Evolutionary conservation across 2,329 filamentous ascomycete species (phyloP).

Genomic region (Paraphoma chrysanthemicola): DNA sequence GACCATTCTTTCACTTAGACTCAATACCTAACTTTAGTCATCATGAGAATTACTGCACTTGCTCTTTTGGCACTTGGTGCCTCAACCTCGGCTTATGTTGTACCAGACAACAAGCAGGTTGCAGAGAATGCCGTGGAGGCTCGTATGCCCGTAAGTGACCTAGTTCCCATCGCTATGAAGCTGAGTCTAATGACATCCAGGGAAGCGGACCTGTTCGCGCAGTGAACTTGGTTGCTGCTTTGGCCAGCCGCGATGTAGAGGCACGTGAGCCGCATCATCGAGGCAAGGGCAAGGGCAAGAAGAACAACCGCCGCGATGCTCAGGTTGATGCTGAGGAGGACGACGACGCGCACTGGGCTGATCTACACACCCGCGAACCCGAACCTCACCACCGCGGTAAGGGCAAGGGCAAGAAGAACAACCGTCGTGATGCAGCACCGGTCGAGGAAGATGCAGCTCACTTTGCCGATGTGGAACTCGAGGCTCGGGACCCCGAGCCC

Average conservation of each 20-base stretch:
- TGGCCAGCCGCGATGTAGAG: slow-evolving; percentile 23
- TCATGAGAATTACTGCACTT: slow-evolving; percentile 39
- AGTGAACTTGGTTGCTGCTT: slow-evolving; percentile 28
- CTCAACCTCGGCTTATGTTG: slow-evolving; percentile 40
- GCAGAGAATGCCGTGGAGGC: slow-evolving; percentile 32
- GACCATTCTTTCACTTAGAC: slow-evolving; percentile 29
- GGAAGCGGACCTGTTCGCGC: slow-evolving; percentile 29
- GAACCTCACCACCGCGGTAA: slow-evolving; percentile 1
- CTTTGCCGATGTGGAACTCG: no score
- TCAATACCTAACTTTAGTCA: slow-evolving; percentile 24
- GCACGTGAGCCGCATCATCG: slow-evolving; percentile 19
- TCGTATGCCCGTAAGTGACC: slow-evolving; percentile 32
- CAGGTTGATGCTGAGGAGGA: slow-evolving; percentile 7
- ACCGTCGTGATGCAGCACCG: no score
- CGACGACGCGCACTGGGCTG: slow-evolving; percentile 15
- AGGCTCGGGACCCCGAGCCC: neutral
- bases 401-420: slow-evolving; percentile 2
- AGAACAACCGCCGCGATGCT: slow-evolving; percentile 6
- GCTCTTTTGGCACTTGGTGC: slow-evolving; percentile 42
- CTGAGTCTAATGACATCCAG: slow-evolving; percentile 20
- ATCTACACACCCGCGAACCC: slow-evolving; percentile 12
- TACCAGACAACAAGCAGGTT: slow-evolving; percentile 28
- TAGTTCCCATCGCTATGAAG: neutral
- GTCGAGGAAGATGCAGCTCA: no score
- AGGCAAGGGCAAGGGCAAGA: slow-evolving; percentile 20